phyloP scores from a whole-genome alignment of 23 red algal genomes.

The Gracilaria gracilis region DNA sequence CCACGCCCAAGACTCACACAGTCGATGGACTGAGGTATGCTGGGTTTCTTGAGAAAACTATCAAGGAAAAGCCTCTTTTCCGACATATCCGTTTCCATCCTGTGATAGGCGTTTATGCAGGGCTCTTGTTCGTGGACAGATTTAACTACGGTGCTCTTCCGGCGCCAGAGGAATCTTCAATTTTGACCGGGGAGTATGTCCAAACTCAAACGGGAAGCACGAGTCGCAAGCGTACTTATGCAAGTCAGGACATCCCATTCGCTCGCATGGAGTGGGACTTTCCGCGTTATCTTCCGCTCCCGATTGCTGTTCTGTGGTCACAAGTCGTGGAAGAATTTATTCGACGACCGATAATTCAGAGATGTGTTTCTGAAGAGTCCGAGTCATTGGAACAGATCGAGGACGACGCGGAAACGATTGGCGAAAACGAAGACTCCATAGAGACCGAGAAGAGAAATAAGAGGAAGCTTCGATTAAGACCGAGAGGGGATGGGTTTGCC shows the following conservation, averaged over 20 bases:
- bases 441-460: neutral
- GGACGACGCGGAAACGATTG: neutral
- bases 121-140: conserved; percentile 79
- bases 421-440: conserved; percentile 4
- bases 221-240: conserved; percentile 8
- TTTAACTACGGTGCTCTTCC: conserved; percentile 89
- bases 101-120: conserved; percentile 69
- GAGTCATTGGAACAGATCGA: neutral
- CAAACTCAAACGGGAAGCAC: conserved; percentile 9
- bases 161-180: conserved; percentile 66
- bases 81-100: conserved; percentile 81
- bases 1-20: conserved; percentile 71
- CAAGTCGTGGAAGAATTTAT: conserved; percentile 83
- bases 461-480: conserved; percentile 32
- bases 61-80: conserved; percentile 76
- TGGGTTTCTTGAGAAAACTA: conserved; percentile 79
- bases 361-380: conserved; percentile 20
- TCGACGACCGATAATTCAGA: conserved; percentile 51
- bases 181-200: conserved; percentile 70
- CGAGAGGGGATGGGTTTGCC: conserved; percentile 67
- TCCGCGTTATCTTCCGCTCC: conserved; percentile 70
- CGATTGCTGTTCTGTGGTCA: conserved; percentile 71
- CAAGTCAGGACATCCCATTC: conserved; percentile 61
- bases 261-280: conserved; percentile 84
- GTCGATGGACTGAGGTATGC: conserved; percentile 82